A percentile compares a stretch with the other conserved stretches of the same genome.
phyloP scores from a whole-genome alignment of 2,329 filamentous ascomycete genomes.

The Aspergillus calidoustus region DNA sequence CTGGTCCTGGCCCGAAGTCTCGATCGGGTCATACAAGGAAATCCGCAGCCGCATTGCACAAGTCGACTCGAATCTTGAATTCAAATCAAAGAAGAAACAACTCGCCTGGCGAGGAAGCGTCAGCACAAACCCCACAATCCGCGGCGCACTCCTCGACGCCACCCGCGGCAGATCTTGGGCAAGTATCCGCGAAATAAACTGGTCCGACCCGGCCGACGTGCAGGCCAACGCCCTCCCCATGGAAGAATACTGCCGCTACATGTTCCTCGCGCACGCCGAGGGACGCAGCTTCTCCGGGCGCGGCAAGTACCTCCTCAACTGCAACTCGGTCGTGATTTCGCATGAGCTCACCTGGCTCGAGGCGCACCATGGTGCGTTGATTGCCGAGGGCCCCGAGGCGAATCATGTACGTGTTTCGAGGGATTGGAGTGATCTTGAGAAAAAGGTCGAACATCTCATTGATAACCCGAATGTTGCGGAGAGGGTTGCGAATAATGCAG shows the following conservation, averaged over 20 bases:
- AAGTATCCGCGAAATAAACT: constrained; percentile 49
- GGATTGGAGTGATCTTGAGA: constrained; percentile 62
- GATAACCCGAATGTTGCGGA: constrained; percentile 51
- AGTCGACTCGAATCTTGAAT: constrained; percentile 33
- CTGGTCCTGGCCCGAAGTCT: constrained; percentile 58
- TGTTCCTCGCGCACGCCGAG: constrained; percentile 59
- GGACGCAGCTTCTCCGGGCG: constrained; percentile 59
- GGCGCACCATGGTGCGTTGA: constrained; percentile 53
- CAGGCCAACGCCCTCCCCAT: constrained; percentile 52
- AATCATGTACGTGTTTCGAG: constrained; percentile 56
- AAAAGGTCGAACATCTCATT: constrained; percentile 49
- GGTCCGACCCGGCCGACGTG: constrained; percentile 46
- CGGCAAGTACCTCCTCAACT: constrained; percentile 59
- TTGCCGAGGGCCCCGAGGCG: constrained; percentile 50
- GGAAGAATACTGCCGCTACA: constrained; percentile 59
- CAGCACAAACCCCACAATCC: constrained; percentile 43
- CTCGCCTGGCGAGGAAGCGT: constrained; percentile 56
- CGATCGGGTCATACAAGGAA: constrained; percentile 51
- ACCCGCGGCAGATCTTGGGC: constrained; percentile 51
- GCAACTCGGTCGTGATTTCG: constrained; percentile 54
- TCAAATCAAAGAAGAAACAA: constrained; percentile 49
- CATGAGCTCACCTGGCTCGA: constrained; percentile 56
- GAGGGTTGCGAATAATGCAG: constrained; percentile 55
- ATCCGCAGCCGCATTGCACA: constrained; percentile 44
- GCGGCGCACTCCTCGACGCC: constrained; percentile 45